Percentiles rank a stretch among this genome's conserved stretches.
Conservation (phyloP, 2,329 filamentous ascomycete genomes). For the Fusarium phyllophilum region DNA sequence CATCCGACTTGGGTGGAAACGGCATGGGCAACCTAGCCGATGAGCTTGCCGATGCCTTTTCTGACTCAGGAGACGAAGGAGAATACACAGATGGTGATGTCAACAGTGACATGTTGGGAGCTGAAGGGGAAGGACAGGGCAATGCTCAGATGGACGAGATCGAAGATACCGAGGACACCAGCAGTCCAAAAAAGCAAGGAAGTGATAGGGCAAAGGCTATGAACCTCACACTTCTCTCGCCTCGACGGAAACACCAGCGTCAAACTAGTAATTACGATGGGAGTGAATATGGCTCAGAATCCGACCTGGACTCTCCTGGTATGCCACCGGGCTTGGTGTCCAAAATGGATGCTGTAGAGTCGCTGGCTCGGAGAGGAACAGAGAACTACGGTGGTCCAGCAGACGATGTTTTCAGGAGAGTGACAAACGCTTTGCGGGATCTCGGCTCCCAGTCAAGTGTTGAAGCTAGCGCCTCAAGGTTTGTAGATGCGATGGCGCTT, state of each 20-base stretch:
- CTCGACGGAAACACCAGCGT: constrained; percentile 60
- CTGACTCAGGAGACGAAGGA: constrained; percentile 71
- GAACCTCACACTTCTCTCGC: constrained; percentile 58
- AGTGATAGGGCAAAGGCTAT: constrained; percentile 47
- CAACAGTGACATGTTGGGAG: constrained; percentile 32
- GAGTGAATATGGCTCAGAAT: constrained; percentile 78
- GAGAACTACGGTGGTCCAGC: constrained; percentile 72
- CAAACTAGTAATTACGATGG: constrained; percentile 73
- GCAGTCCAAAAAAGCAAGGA: constrained; percentile 30
- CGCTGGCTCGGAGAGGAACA: constrained; percentile 71
- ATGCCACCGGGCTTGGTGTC: constrained; percentile 74
- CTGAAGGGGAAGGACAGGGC: constrained; percentile 2
- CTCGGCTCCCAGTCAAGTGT: constrained; percentile 78
- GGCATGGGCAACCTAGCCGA: constrained; percentile 83
- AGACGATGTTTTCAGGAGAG: constrained; percentile 74
- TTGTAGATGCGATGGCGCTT: constrained; percentile 21
- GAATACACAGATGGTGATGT: constrained; percentile 58
- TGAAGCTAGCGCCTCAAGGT: constrained; percentile 78
- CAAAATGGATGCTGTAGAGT: constrained; percentile 78
- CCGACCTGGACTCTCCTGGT: constrained; percentile 74
- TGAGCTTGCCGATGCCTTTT: constrained; percentile 79
- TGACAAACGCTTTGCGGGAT: constrained; percentile 76
- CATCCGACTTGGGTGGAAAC: constrained; percentile 60
- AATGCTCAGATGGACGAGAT: constrained; percentile 24
- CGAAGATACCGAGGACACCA: constrained; percentile 10